These are phyloP conservation scores for Lithospermum erythrorhizon DNA, from an alignment of 257 asterid species.

Conservation along the genomic window DNA sequence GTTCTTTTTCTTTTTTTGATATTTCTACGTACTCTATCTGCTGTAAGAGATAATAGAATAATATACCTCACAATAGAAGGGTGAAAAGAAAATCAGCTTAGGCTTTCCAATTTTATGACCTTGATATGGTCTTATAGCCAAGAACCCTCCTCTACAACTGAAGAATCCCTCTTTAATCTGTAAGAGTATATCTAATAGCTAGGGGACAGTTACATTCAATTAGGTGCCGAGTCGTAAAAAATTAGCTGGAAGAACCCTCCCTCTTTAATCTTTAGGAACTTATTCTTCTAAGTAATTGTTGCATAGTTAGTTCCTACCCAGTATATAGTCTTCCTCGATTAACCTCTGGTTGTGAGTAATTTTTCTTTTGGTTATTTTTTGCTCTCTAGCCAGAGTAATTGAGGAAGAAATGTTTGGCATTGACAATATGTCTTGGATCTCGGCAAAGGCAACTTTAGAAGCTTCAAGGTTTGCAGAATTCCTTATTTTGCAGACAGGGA, in stretches of 20 bases:
- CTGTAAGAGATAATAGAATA: not conserved
- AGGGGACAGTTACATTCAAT: too few relatives aligned
- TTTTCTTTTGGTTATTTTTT: constrained; percentile 9
- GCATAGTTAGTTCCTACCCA: not conserved
- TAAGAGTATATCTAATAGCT: too few relatives aligned
- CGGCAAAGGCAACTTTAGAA: constrained; percentile 78
- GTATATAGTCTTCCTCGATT: not conserved
- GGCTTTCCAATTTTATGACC: not conserved
- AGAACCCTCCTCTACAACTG: too few relatives aligned
- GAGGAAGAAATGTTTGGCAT: constrained; percentile 95
- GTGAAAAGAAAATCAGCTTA: too few relatives aligned
- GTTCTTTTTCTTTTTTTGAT: too few relatives aligned
- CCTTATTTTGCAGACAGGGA: constrained; percentile 84
- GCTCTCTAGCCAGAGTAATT: constrained; percentile 81
- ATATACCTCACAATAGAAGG: too few relatives aligned
- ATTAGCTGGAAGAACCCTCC: too few relatives aligned
- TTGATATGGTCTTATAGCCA: not conserved
- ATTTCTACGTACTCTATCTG: not conserved
- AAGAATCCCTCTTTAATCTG: too few relatives aligned
- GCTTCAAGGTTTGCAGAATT: constrained; percentile 80
- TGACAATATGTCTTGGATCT: constrained; percentile 86
- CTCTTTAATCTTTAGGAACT: too few relatives aligned
- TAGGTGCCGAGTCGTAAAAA: too few relatives aligned
- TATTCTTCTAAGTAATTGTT: too few relatives aligned
- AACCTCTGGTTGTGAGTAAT: constrained; percentile 3